Evolutionary conservation across 768 basidiomycete species (phyloP), one percentile per base, ranked within the genome.

Genomic region (Amanita brunnescens): DNA sequence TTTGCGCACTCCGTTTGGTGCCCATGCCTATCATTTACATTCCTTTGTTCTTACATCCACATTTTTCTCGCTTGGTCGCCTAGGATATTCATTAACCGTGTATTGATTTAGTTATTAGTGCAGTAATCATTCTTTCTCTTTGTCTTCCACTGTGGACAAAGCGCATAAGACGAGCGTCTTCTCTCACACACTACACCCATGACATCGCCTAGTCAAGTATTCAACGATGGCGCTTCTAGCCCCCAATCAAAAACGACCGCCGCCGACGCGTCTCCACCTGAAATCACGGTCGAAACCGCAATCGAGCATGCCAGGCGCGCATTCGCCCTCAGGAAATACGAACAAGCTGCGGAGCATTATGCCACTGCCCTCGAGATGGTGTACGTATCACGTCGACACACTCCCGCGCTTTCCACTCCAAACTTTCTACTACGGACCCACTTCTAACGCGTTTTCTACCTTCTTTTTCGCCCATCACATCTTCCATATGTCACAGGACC

Each of bases 221-320:
- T 32, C 40, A 40, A 41, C 41, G 2, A 35, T 29, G 29, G 24
- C 37, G n/a, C 23, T 38, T 20, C 10, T 26, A 51, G 39, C 33
- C 10, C 30, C 32, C 21, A 34, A n/a, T 26, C 40, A 51, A 30
- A 38, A 32, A 14, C 33, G n/a, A 33, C 49, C 32, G 32, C 49
- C 49, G 35, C 41, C 33, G 67, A 71, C 62, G 62, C 63, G 58
- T 58, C 63, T 20, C 47, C 53, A 18, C 45, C 26, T 45, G 50
- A 57, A 50, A 57, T 63, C 46, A 69, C 70, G 14, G 58, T 85
- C 51, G 81, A 84, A 58, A 77, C 69, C 42, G 72, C 76, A 8
- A 70, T 91, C 50, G 88, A 89, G 61, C 85, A 81, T 54, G 90
- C 85, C 1, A 87, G 87, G 74, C 87, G 89, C 72, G 89, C 90